phyloP scores from a whole-genome alignment of 371 early-diverging fungal species.

The Lichtheimia corymbifera region DNA sequence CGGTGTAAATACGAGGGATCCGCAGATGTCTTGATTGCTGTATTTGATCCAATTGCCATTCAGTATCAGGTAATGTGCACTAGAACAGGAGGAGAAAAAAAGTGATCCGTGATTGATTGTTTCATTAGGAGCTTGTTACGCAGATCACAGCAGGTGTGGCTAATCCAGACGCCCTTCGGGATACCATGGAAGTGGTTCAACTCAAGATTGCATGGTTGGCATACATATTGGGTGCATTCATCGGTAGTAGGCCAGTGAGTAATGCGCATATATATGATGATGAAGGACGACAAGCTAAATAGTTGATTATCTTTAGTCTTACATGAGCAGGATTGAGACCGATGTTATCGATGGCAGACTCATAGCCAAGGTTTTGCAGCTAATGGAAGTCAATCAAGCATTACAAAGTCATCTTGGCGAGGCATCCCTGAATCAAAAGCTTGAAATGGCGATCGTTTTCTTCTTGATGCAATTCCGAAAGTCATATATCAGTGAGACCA shows the following conservation, averaged over 20 bases:
- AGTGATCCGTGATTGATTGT: too few relatives aligned
- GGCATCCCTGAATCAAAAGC: conserved; percentile 47
- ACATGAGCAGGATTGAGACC: conserved; percentile 60
- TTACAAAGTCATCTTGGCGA: conserved; percentile 42
- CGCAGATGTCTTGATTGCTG: conserved; percentile 53
- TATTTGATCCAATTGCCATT: conserved; percentile 65
- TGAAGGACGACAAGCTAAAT: not conserved
- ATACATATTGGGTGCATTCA: conserved; percentile 72
- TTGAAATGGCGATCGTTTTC: conserved; percentile 76
- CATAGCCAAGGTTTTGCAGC: conserved; percentile 56
- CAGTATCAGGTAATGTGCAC: conserved; percentile 58
- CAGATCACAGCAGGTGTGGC: conserved; percentile 12
- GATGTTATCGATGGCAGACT: conserved; percentile 69
- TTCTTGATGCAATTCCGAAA: conserved; percentile 77
- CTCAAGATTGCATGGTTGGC: conserved; percentile 81
- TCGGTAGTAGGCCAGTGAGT: conserved; percentile 64
- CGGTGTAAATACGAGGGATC: conserved; percentile 73
- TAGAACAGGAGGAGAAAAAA: too few relatives aligned
- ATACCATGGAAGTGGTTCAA: conserved; percentile 56
- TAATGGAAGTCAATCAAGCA: conserved; percentile 57
- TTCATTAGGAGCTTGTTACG: too few relatives aligned
- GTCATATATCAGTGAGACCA: conserved; percentile 69
- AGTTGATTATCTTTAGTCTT: conserved; percentile 34
- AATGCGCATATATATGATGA: not conserved
- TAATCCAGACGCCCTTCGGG: conserved; percentile 32